These are phyloP conservation scores for Kodamaea kakaduensis DNA, from an alignment of 805 yeast species.

Conservation along the genomic window DNA sequence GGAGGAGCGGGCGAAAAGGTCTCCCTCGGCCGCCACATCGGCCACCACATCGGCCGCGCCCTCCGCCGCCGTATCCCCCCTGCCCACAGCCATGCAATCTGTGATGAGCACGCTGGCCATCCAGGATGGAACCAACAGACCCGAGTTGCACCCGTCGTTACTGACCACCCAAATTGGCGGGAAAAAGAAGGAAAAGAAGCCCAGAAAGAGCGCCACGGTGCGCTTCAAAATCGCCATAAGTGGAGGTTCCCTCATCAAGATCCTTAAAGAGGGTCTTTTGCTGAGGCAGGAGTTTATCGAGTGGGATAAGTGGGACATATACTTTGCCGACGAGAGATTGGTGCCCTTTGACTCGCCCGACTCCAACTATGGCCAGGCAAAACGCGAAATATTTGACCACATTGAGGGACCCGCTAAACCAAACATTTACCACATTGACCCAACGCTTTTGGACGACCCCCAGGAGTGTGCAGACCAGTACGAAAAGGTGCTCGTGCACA, in stretches of 20 bases:
- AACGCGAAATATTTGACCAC: constrained; percentile 72
- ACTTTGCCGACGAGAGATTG: constrained; percentile 93
- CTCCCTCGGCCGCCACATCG: constrained; percentile 16
- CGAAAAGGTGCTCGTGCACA: constrained; percentile 79
- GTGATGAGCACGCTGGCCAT: constrained; percentile 14
- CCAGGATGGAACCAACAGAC: constrained; percentile 4
- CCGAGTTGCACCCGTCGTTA: constrained; percentile 6
- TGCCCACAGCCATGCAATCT: constrained; percentile 15
- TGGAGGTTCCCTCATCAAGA: constrained; percentile 89
- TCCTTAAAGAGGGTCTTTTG: constrained; percentile 80
- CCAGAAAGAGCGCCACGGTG: constrained; percentile 54
- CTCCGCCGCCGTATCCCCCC: constrained; percentile 14
- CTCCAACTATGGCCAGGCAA: constrained; percentile 87
- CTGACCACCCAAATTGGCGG: constrained; percentile 14
- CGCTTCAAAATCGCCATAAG: constrained; percentile 87
- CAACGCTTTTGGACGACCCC: constrained; percentile 65
- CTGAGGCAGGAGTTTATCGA: constrained; percentile 65
- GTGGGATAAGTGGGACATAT: constrained; percentile 94
- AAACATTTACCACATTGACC: constrained; percentile 79
- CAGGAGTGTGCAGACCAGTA: constrained; percentile 93
- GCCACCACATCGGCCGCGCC: constrained; percentile 8
- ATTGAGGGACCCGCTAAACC: constrained; percentile 58
- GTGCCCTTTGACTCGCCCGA: constrained; percentile 82
- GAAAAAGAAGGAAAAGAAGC: constrained; percentile 32
- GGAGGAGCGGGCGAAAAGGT: constrained; percentile 19